A percentile compares a stretch with the other conserved stretches of the same genome.
Evolutionary conservation across 257 asterid genomes (phyloP).

Genomic region (Rauvolfia tetraphylla): DNA sequence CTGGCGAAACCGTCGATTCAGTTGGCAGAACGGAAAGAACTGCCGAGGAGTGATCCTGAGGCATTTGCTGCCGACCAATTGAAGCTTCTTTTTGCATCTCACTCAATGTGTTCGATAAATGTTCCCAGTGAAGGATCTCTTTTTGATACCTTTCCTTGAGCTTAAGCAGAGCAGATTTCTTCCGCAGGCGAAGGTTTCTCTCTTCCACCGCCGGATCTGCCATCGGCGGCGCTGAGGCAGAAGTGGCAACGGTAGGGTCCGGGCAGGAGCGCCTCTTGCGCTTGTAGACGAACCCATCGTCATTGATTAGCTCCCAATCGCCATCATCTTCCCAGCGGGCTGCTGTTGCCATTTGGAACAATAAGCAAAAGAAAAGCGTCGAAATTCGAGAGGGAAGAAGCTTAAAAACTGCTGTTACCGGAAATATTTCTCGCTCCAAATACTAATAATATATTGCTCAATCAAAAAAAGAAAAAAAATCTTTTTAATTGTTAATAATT

Average conservation of each 20-base stretch:
- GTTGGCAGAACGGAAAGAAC: slow-evolving; percentile 19
- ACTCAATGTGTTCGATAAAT: slow-evolving; percentile 55
- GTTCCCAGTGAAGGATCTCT: slow-evolving; percentile 75
- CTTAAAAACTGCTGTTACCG: not conserved
- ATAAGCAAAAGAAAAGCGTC: not conserved
- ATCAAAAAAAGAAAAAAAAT: too few relatives aligned
- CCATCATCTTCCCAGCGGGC: slow-evolving; percentile 40
- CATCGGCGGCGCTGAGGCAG: slow-evolving; percentile 16
- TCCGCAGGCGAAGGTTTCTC: slow-evolving; percentile 48
- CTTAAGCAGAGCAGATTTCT: slow-evolving; percentile 55
- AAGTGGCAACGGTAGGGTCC: slow-evolving; percentile 27
- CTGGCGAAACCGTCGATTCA: slow-evolving; percentile 23
- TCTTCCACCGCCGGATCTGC: slow-evolving; percentile 55
- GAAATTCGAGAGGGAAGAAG: not conserved
- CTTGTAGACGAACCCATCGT: slow-evolving; percentile 63
- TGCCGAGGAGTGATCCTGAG: slow-evolving; percentile 6
- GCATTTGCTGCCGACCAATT: slow-evolving; percentile 12
- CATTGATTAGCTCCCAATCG: slow-evolving; percentile 63
- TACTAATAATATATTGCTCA: too few relatives aligned
- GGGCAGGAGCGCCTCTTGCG: slow-evolving; percentile 50
- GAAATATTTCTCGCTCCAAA: not conserved
- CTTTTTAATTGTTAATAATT: too few relatives aligned
- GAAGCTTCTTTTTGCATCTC: slow-evolving; percentile 39
- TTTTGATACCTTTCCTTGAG: slow-evolving; percentile 38
- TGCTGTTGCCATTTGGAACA: not conserved